phyloP scores from a whole-genome alignment of 176 grass and related monocot genomes.

The Lolium rigidum region DNA sequence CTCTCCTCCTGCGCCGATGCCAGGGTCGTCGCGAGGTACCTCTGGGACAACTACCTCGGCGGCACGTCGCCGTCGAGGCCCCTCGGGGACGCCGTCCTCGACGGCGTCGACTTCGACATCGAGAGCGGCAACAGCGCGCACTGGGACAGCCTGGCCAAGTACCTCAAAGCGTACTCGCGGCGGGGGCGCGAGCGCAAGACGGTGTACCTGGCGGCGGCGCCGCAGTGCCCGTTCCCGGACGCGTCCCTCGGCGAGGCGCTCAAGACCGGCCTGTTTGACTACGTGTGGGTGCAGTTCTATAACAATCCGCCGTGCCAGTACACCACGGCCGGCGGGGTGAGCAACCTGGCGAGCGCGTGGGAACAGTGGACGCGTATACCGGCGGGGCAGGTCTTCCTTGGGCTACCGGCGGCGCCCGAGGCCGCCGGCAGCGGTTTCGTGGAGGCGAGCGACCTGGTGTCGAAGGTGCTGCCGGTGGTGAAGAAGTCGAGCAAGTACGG shows the following conservation, averaged over 20 bases:
- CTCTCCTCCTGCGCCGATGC: constrained; percentile 57
- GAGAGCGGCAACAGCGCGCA: constrained; percentile 65
- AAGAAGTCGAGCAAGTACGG: constrained; percentile 64
- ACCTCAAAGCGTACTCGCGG: constrained; percentile 53
- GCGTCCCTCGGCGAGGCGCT: constrained; percentile 61
- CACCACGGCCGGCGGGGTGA: constrained; percentile 21
- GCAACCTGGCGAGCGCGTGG: constrained; percentile 52
- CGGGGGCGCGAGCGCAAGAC: neutral
- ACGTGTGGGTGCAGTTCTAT: constrained; percentile 96
- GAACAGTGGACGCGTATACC: constrained; percentile 53
- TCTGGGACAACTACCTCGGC: constrained; percentile 79
- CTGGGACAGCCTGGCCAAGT: constrained; percentile 67
- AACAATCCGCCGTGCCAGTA: constrained; percentile 76
- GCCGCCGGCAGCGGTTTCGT: constrained; percentile 75
- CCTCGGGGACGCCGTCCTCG: constrained; percentile 67
- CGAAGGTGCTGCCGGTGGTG: constrained; percentile 58
- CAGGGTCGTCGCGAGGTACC: constrained; percentile 47
- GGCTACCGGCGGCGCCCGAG: constrained; percentile 60
- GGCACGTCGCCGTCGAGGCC: constrained; percentile 52
- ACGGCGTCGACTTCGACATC: constrained; percentile 86
- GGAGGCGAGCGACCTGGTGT: constrained; percentile 42
- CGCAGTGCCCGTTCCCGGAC: constrained; percentile 83
- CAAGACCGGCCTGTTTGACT: constrained; percentile 66
- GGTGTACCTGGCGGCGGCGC: constrained; percentile 62
- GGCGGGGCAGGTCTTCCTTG: constrained; percentile 54